Percentiles rank a stretch among this genome's conserved stretches.
phyloP scores from a whole-genome alignment of 257 asterid genomes.

The Forsythia viridissima region DNA sequence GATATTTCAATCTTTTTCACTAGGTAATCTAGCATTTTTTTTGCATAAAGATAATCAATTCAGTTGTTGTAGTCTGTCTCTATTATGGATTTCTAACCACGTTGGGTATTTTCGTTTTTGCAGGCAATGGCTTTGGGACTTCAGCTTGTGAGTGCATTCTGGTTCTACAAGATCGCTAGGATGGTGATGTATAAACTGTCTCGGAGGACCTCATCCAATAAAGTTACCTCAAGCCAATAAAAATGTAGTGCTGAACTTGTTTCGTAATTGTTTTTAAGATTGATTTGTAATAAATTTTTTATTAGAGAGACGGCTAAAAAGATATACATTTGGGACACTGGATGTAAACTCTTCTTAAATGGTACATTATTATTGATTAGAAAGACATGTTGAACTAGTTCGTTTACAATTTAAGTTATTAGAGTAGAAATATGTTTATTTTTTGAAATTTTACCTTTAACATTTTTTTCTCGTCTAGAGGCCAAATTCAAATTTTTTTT shows the following conservation, averaged over 20 bases:
- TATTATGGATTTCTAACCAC: neutral
- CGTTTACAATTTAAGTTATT: neutral
- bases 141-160: conserved; percentile 75
- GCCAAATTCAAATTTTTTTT: neutral
- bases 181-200: conserved; percentile 68
- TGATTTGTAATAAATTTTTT: no score
- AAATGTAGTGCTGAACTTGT: no score
- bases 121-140: conserved; percentile 92
- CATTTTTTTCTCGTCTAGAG: neutral
- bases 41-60: neutral
- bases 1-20: no score
- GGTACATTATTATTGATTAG: neutral
- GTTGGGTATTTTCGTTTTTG: neutral
- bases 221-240: neutral
- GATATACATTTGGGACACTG: no score
- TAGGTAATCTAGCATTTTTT: neutral
- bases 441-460: neutral
- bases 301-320: no score
- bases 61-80: neutral
- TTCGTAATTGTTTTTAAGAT: no score
- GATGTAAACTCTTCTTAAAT: no score
- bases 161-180: conserved; percentile 85
- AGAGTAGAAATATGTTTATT: neutral
- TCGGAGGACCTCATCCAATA: conserved; percentile 41
- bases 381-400: neutral